Conservation (phyloP, 306 rosid genomes). For the Inga leiocalycina region DNA sequence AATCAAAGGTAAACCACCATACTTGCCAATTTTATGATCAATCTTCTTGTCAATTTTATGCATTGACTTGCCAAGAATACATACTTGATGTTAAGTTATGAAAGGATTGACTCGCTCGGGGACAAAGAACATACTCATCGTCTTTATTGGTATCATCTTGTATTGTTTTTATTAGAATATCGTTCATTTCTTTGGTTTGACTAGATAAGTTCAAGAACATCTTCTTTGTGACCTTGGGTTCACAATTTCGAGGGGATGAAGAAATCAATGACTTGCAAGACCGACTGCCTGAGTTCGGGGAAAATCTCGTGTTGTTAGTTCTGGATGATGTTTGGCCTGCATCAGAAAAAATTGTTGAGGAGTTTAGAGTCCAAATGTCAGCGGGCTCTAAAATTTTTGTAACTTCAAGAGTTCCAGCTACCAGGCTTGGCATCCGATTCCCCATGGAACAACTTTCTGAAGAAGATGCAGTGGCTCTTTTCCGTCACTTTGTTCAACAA, state of each 20-base stretch:
- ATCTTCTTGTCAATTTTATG: background rate
- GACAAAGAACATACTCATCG: background rate
- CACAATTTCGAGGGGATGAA: background rate
- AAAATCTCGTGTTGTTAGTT: background rate
- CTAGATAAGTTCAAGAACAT: background rate
- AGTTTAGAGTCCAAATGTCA: background rate
- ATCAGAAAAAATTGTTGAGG: background rate
- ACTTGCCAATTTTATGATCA: background rate
- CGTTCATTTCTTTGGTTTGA: background rate
- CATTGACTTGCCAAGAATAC: background rate
- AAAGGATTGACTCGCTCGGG: background rate
- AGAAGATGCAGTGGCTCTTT: background rate
- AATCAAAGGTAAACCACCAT: background rate
- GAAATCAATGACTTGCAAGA: background rate
- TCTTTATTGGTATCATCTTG: background rate
- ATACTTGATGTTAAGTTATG: background rate
- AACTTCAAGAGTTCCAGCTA: background rate
- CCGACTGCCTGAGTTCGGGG: background rate
- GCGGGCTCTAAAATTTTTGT: background rate
- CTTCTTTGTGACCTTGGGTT: background rate
- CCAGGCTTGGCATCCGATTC: background rate
- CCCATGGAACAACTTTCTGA: background rate
- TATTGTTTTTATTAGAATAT: background rate
- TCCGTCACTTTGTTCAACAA: background rate
- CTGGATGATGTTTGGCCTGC: conserved; percentile 4